A percentile compares a stretch with the other conserved stretches of the same genome.
Evolutionary conservation across 306 rosid species (phyloP).

Genomic region (Chamaecrista fasciculata): DNA sequence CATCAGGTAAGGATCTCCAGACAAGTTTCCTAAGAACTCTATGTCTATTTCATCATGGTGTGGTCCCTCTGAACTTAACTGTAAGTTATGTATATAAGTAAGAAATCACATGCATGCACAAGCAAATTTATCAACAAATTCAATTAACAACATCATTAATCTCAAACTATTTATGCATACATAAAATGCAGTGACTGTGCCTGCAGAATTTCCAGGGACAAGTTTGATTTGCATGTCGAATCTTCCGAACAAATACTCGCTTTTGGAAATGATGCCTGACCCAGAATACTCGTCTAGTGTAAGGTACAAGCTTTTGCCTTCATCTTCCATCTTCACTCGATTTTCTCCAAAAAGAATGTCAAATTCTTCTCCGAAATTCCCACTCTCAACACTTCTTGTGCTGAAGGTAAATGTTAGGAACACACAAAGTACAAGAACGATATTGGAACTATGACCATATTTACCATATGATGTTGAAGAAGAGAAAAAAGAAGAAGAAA

Average conservation of each 20-base stretch:
- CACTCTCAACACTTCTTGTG: slow-evolving; percentile 19
- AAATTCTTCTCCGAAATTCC: slow-evolving; percentile 30
- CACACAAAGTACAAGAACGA: slow-evolving; percentile 20
- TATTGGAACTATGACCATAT: neutral
- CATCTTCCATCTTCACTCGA: slow-evolving; percentile 28
- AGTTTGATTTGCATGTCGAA: slow-evolving; percentile 47
- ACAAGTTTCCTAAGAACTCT: slow-evolving; percentile 45
- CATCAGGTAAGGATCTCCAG: slow-evolving; percentile 47
- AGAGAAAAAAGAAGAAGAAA: neutral
- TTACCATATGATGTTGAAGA: neutral
- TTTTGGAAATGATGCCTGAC: slow-evolving; percentile 37
- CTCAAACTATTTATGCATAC: too few species aligned
- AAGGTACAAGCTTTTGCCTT: slow-evolving; percentile 38
- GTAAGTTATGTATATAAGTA: too few species aligned
- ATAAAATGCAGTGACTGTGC: slow-evolving; percentile 50
- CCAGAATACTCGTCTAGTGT: slow-evolving; percentile 42
- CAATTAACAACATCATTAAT: too few species aligned
- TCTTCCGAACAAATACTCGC: slow-evolving; percentile 44
- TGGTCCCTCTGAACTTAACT: slow-evolving; percentile 42
- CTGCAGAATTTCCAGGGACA: slow-evolving; percentile 48
- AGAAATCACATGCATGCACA: too few species aligned
- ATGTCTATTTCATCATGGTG: slow-evolving; percentile 49
- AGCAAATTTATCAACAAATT: too few species aligned
- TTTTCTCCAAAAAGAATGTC: slow-evolving; percentile 45
- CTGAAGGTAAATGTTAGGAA: neutral